A percentile compares a stretch with the other conserved stretches of the same genome.
These are phyloP conservation scores for Monilinia vaccinii-corymbosi DNA, from an alignment of 2,329 filamentous ascomycete genomes.

Conservation along the genomic window DNA sequence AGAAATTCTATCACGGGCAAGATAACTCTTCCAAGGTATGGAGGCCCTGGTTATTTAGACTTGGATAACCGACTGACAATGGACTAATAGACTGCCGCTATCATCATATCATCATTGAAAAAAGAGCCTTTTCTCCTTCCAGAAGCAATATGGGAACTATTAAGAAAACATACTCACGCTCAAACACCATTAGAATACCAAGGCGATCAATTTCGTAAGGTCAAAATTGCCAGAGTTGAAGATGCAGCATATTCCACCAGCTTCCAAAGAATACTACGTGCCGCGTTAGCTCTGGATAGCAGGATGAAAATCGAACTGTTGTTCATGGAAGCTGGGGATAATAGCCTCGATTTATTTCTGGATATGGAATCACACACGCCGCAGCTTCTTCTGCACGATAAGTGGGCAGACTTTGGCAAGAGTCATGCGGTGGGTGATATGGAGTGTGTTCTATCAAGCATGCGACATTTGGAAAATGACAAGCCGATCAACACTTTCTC, in stretches of 20 bases:
- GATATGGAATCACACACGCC: background rate
- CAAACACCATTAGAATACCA: slow-evolving; percentile 10
- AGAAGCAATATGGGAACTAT: slow-evolving; percentile 8
- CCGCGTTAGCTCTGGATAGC: slow-evolving; percentile 17
- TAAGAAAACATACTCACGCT: slow-evolving; percentile 6
- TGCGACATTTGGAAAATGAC: background rate
- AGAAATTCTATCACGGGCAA: slow-evolving; percentile 12
- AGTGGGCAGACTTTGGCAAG: slow-evolving; percentile 19
- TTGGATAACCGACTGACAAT: background rate
- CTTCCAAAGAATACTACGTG: slow-evolving; percentile 14
- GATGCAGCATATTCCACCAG: slow-evolving; percentile 14
- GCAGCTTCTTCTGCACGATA: slow-evolving; percentile 20
- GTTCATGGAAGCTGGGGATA: slow-evolving; percentile 16
- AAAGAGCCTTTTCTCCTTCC: slow-evolving; percentile 10
- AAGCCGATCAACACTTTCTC: slow-evolving; percentile 1
- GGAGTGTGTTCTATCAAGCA: background rate
- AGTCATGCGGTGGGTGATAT: slow-evolving; percentile 14
- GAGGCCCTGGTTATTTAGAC: background rate
- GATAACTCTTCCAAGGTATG: slow-evolving; percentile 8
- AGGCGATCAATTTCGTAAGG: slow-evolving; percentile 9
- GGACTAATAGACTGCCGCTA: slow-evolving; percentile 7
- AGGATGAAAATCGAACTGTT: slow-evolving; percentile 14
- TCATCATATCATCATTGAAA: slow-evolving; percentile 13
- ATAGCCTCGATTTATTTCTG: slow-evolving; percentile 17
- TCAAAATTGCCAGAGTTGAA: slow-evolving; percentile 4